A percentile compares a stretch with the other conserved stretches of the same genome.
Conservation (phyloP, 1,284 basidiomycete species). For the Moesziomyces aphidis region DNA sequence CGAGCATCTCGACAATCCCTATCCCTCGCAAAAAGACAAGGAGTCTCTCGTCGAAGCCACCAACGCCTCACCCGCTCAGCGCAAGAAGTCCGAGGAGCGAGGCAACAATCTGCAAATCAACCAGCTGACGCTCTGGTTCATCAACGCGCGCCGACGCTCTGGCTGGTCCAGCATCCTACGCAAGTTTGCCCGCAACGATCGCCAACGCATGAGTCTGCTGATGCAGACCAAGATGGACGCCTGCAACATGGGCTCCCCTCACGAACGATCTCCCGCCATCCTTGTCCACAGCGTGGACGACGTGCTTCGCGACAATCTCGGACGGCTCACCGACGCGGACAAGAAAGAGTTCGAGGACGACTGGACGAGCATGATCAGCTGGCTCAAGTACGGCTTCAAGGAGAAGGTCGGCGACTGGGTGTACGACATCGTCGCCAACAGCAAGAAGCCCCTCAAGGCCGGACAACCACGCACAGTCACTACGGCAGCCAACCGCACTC, state of each 20-base stretch:
- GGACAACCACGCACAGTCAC: slow-evolving; percentile 17
- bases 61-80: slow-evolving; percentile 21
- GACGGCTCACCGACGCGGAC: slow-evolving; percentile 14
- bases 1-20: slow-evolving; percentile 53
- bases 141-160: slow-evolving; percentile 63
- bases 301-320: slow-evolving; percentile 23
- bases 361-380: slow-evolving; percentile 49
- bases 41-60: slow-evolving; percentile 41
- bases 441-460: slow-evolving; percentile 22
- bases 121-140: slow-evolving; percentile 65
- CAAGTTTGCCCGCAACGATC: slow-evolving; percentile 48
- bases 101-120: slow-evolving; percentile 11
- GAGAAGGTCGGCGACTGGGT: slow-evolving; percentile 58
- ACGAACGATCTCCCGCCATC: not conserved
- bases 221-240: slow-evolving; percentile 33
- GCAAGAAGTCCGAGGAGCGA: not conserved
- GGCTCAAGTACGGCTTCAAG: slow-evolving; percentile 51
- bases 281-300: slow-evolving; percentile 11
- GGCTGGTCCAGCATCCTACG: slow-evolving; percentile 61
- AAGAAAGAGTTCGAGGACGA: slow-evolving; percentile 37
- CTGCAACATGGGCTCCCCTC: not conserved
- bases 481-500: slow-evolving; percentile 24
- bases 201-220: slow-evolving; percentile 20
- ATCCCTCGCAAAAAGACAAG: slow-evolving; percentile 50
- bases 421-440: slow-evolving; percentile 31